Evolutionary conservation across 345 rosid species (phyloP).

Genomic region (Gossypium anomalum): DNA sequence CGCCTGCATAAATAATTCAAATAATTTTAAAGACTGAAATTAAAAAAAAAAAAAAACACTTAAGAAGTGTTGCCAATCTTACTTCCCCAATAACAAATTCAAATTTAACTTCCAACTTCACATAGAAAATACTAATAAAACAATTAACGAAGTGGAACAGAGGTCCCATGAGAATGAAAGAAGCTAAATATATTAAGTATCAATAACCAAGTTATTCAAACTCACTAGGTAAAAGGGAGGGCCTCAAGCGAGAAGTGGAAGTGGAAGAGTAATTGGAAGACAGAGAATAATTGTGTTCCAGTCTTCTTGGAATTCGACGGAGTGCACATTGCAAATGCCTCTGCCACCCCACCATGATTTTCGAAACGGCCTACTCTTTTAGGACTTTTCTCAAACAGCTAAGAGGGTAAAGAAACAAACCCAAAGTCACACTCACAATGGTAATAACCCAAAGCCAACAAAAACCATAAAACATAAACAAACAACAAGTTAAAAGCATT

Average conservation of each 20-base stretch:
- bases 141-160: neutral
- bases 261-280: constrained; percentile 19
- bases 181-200: neutral
- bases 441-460: neutral
- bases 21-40: neutral
- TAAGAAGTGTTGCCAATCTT: neutral
- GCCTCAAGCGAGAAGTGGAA: constrained; percentile 25
- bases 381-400: neutral
- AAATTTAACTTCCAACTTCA: neutral
- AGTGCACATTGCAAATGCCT: constrained; percentile 48
- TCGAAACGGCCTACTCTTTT: neutral
- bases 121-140: neutral
- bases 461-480: neutral
- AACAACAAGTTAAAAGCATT: neutral
- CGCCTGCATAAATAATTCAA: constrained; percentile 35
- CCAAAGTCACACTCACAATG: neutral
- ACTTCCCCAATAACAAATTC: neutral
- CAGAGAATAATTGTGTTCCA: constrained; percentile 30
- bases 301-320: constrained; percentile 44
- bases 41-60: neutral
- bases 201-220: neutral
- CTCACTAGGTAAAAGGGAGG: constrained; percentile 35
- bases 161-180: neutral
- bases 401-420: neutral
- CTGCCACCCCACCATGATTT: constrained; percentile 72